Evolutionary conservation across 345 rosid genomes (phyloP).

Genomic region (Salix exigua): DNA sequence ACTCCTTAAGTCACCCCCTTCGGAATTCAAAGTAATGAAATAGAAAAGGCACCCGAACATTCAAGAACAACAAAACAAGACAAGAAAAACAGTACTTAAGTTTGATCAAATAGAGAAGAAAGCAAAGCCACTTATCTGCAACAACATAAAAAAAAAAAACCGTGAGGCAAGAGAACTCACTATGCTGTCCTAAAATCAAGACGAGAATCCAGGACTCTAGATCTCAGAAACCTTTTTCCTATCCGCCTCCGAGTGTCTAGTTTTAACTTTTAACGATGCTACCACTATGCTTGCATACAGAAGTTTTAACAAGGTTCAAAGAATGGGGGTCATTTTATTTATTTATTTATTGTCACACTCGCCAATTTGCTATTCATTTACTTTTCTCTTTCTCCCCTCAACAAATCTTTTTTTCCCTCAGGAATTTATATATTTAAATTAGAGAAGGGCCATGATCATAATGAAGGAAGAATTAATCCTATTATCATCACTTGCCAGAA

Average conservation of each 20-base stretch:
- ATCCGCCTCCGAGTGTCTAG: neutral
- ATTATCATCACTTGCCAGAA: too few species aligned
- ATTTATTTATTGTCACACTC: neutral
- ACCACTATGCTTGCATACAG: neutral
- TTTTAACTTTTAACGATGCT: neutral
- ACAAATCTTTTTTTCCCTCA: too few species aligned
- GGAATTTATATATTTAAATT: too few species aligned
- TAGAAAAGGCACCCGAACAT: neutral
- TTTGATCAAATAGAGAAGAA: neutral
- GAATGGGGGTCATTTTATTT: neutral
- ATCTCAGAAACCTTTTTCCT: neutral
- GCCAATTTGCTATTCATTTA: too few species aligned
- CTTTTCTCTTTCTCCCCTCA: too few species aligned
- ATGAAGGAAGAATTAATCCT: too few species aligned
- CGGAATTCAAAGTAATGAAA: neutral
- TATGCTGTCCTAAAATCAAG: neutral
- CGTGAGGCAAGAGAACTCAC: neutral
- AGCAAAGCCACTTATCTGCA: conserved; percentile 16
- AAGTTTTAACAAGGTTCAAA: neutral
- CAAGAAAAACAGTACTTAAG: neutral
- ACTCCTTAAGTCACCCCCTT: neutral
- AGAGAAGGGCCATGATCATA: too few species aligned
- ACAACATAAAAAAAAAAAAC: neutral
- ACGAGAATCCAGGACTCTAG: conserved; percentile 5
- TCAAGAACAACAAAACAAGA: neutral